Base-by-base conservation (phyloP, 1,284 basidiomycete species). In the Cryptococcus deneoformans region DNA sequence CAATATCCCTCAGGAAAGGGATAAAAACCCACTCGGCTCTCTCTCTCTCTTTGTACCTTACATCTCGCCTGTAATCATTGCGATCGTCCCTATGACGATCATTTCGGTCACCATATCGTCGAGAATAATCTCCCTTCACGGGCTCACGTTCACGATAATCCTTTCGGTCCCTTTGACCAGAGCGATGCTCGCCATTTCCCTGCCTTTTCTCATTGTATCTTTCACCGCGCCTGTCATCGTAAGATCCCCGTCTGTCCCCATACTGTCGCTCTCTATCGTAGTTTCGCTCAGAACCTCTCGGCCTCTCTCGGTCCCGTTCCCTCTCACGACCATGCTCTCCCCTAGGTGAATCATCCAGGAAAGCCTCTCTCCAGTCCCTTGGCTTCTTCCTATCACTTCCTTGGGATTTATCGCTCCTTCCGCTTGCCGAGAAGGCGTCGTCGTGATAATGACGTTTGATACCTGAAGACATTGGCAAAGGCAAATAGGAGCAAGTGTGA, bases 321-420 rank as follows among this genome's bases (percentile, higher is more conserved):
- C 63, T 54, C 24, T 67, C 63, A 29, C 64, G 57, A 3, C 67
- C 58, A 53, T 44, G 10, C 7, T 71, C 67, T 40, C 68, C 50
- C 46, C 53, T 46, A 20, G 57, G 62, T 45, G 64, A 58, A 37
- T 73, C 69, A 71, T 84, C 72, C 24, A 88, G 70, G 67, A 89
- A 84, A 1, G 86, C 86, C 69, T 90, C 89, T 61, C 87, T 79
- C 87, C 88, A 88, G 71, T 90, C 87, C 63, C 82, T 83, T 0
- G 83, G 79, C 53, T 86, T 86, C 24, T 56, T 54, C 85, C 85
- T 64, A 68, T 63, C 50, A n/a, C 54, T 39, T 6, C 56, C 35
- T 42, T 46, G 46, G n/a, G 52, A 52, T 44, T 54, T 51, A 37
- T 63, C 61, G 45, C 55, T 56, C 39, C 55, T 51, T 34, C 58